phyloP scores from a whole-genome alignment of 2,329 filamentous ascomycete genomes.

The Neonectria hederae region DNA sequence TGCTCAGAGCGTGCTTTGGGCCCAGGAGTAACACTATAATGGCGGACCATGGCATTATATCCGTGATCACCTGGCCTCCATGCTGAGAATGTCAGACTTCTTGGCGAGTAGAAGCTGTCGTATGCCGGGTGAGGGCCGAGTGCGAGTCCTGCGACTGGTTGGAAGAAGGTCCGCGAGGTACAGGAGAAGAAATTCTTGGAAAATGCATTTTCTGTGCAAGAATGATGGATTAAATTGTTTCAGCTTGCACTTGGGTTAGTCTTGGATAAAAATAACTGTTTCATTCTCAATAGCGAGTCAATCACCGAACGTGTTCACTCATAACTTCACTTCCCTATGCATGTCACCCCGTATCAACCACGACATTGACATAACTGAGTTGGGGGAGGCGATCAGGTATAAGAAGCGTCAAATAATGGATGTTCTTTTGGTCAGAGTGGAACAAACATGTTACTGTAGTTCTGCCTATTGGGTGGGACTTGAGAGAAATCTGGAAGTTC shows the following conservation, averaged over 20 bases:
- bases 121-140: slow-evolving; percentile 27
- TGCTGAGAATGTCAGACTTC: slow-evolving; percentile 9
- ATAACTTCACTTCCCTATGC: background rate
- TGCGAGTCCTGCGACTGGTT: slow-evolving; percentile 28
- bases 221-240: background rate
- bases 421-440: background rate
- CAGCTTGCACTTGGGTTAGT: background rate
- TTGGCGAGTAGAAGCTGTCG: slow-evolving; percentile 2
- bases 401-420: background rate
- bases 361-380: background rate
- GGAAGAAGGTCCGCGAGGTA: slow-evolving; percentile 25
- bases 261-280: background rate
- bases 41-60: slow-evolving; percentile 40
- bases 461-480: background rate
- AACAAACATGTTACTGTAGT: background rate
- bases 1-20: slow-evolving; percentile 36
- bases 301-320: background rate
- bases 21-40: slow-evolving; percentile 41
- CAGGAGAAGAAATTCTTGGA: slow-evolving; percentile 26
- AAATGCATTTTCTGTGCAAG: slow-evolving; percentile 24
- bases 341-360: background rate
- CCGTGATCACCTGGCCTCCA: slow-evolving; percentile 34
- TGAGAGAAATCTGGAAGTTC: background rate
- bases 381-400: background rate
- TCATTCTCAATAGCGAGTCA: background rate